Evolutionary conservation across 2,329 filamentous ascomycete species (phyloP), one percentile per base, ranked within the genome.

Genomic region (Orbilia oligospora): DNA sequence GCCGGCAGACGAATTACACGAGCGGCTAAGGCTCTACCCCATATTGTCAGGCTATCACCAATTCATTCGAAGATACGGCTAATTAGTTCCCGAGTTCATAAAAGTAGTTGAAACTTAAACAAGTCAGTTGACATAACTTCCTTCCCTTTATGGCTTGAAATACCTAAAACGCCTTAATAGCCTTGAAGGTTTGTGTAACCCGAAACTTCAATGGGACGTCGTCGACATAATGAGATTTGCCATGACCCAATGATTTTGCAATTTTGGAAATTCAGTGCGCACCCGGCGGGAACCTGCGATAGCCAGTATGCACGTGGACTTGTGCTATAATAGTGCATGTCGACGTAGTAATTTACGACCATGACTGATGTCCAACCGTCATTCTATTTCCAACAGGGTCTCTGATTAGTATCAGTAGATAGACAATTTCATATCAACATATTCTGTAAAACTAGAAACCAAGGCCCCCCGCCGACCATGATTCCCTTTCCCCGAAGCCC

Each of bases 71-170:
- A 36, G 30, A 36, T 51, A 41, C 33, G 12, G 20, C 12, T 44
- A 27, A 44, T 12, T 36, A 27, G 49, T 70, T 61, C 30, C 16
- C 12, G 22, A 48, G 18, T 30, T 48, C 5, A 27, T n/a, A 24
- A 36, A n/a, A 16, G 9, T 30, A 33, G 27, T 33, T 20, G 10
- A 16, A 65, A 65, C 33, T 8, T 51, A 38, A 27, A n/a, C n/a
- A n/a, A 27, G 58, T 64, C 22, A 30, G 46, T 71, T 68, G 67
- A 68, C 44, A 64, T 61, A 36, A 51, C 66, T 68, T 71, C 73
- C 73, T 77, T 77, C 67, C 73, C 10, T 44, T 67, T 71, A 41
- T 55, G 46, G 69, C 18, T 20, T 10, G 30, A 48, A 36, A 20
- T 63, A 24, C 36, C 56, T 44, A 24, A 44, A 61, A 41, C 36